phyloP scores from a whole-genome alignment of 2,329 filamentous ascomycete species.

The Cladosporium sp. region DNA sequence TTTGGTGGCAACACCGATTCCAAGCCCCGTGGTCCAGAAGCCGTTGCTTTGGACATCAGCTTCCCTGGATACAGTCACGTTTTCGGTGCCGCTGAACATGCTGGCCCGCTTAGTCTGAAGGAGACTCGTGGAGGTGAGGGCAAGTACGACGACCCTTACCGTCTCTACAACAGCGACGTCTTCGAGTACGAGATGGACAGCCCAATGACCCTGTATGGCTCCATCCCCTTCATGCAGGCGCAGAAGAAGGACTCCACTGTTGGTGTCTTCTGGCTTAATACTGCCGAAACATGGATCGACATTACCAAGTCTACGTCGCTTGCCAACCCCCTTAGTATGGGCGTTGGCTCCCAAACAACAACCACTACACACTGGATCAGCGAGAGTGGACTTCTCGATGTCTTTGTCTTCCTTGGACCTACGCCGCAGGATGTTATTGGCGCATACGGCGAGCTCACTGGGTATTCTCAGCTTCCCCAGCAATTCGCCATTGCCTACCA shows the following conservation, averaged over 20 bases:
- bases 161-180: slow-evolving; percentile 93
- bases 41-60: slow-evolving; percentile 83
- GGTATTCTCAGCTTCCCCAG: slow-evolving; percentile 86
- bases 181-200: slow-evolving; percentile 98
- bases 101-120: slow-evolving; percentile 82
- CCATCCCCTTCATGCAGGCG: slow-evolving; percentile 97
- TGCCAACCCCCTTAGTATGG: slow-evolving; percentile 75
- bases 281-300: slow-evolving; percentile 96
- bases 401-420: slow-evolving; percentile 92
- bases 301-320: slow-evolving; percentile 76
- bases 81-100: slow-evolving; percentile 91
- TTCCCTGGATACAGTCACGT: slow-evolving; percentile 92
- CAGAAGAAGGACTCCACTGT: slow-evolving; percentile 92
- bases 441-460: slow-evolving; percentile 85
- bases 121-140: slow-evolving; percentile 86
- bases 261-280: slow-evolving; percentile 96
- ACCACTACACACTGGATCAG: slow-evolving; percentile 98
- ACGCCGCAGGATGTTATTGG: slow-evolving; percentile 78
- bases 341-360: slow-evolving; percentile 65
- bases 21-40: slow-evolving; percentile 93
- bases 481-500: slow-evolving; percentile 93
- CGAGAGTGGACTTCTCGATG: slow-evolving; percentile 82
- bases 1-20: slow-evolving; percentile 95
- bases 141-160: slow-evolving; percentile 85
- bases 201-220: slow-evolving; percentile 97